Evolutionary conservation across 1,284 basidiomycete species (phyloP), one percentile per base, ranked within the genome.

Genomic region (Laetiporus sulphureus): DNA sequence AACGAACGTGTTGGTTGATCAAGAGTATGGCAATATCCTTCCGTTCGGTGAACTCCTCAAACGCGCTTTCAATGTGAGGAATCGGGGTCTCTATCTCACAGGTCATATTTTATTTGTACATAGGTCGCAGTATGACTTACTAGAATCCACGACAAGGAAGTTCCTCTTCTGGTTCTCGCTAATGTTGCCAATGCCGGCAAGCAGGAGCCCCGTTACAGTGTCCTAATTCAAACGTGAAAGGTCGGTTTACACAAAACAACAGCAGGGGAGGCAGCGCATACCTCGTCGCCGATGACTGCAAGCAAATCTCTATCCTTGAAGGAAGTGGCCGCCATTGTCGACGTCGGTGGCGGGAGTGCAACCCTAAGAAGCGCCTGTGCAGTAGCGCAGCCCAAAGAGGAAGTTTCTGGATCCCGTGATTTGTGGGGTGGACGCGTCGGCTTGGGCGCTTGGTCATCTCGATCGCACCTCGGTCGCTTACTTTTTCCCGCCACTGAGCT

Each of bases 271-370:
- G 15, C 21, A 32, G 16, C 13, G 30, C 15, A 16, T 54, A 92
- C 92, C 72, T 97, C 93, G 64, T 97, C 93, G 31, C 93, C 94
- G 48, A 97, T 96, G 55, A 93, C 91, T 22, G 93, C 92, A 37
- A 97, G 75, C 32, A 96, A 69, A 47, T 76, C 87, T 41, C 93
- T 77, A 63, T 93, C 90, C 66, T 91, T 91, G 68, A 73, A 79
- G 31, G 78, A 69, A 46, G 70, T 65, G 45, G 70, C 64, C 50
- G 73, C 68, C 56, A 60, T 61, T 22, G 41, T 47, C 42, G 22
- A 33, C 27, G 32, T 19, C 19, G 19, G 18, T 23, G 38, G 24
- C 13, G 24, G 21, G 33, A 30, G 23, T 25, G 32, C 25, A 15
- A n/a, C n/a, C 23, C 22, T 22, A 34, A 41, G n/a, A n/a, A n/a